Evolutionary conservation across 192 early-diverging fungal species (phyloP).

Genomic region (Mortierella claussenii): DNA sequence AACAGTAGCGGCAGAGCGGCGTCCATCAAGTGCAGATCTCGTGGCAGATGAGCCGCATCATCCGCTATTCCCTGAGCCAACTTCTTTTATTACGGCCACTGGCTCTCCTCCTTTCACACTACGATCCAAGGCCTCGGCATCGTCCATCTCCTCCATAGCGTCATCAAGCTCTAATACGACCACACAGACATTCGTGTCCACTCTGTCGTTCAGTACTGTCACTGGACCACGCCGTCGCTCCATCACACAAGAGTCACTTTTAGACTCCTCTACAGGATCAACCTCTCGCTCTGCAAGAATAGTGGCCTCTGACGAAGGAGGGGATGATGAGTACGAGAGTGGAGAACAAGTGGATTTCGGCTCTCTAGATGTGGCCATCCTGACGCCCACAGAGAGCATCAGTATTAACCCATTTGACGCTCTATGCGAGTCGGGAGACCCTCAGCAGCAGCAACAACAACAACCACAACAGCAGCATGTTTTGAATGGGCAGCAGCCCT

Average conservation of each 20-base stretch:
- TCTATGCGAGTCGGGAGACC: not conserved
- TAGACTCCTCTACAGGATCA: not conserved
- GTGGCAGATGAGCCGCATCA: too few relatives aligned
- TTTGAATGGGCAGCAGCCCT: not conserved
- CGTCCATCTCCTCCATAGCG: constrained; percentile 20
- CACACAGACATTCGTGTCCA: constrained; percentile 35
- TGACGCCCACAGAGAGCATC: constrained; percentile 4
- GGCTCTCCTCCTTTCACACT: not conserved
- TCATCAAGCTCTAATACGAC: constrained; percentile 31
- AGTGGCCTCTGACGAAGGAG: not conserved
- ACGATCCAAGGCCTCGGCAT: constrained; percentile 10
- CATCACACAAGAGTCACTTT: not conserved
- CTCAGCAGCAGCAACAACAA: not conserved
- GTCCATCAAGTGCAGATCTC: too few relatives aligned
- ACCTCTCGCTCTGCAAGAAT: not conserved
- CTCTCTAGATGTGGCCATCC: constrained; percentile 16
- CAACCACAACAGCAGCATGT: not conserved
- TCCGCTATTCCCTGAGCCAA: too few relatives aligned
- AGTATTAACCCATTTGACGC: constrained; percentile 11
- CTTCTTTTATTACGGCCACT: too few relatives aligned
- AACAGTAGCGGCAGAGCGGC: too few relatives aligned
- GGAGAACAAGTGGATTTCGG: constrained; percentile 2
- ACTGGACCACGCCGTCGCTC: constrained; percentile 10
- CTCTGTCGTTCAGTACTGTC: constrained; percentile 27
- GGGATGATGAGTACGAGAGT: not conserved